Evolutionary conservation across 2,329 filamentous ascomycete genomes (phyloP).

Genomic region (Xylaria sp.): DNA sequence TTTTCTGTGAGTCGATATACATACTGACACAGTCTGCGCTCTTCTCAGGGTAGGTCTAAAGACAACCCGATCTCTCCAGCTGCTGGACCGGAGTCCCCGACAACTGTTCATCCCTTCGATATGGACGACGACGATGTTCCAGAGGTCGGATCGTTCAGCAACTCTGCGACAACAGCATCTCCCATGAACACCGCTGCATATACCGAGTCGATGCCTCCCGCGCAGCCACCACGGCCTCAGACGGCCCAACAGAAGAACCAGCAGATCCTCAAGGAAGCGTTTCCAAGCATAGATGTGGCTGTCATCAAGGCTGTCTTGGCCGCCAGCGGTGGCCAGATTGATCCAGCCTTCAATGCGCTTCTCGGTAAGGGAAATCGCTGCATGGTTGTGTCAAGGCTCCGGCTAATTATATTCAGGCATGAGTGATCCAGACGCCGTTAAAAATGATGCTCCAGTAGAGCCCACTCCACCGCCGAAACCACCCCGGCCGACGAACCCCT

Average conservation of each 20-base stretch:
- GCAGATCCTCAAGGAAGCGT: slow-evolving; percentile 86
- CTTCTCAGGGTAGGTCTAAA: slow-evolving; percentile 38
- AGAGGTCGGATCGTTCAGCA: slow-evolving; percentile 49
- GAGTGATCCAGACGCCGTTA: slow-evolving; percentile 68
- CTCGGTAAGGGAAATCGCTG: slow-evolving; percentile 53
- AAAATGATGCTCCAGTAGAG: slow-evolving; percentile 50
- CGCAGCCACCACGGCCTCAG: slow-evolving; percentile 79
- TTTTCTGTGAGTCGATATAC: not conserved
- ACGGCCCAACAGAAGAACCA: slow-evolving; percentile 80
- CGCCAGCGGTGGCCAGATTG: slow-evolving; percentile 81
- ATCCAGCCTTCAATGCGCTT: slow-evolving; percentile 92
- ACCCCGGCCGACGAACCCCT: slow-evolving; percentile 62
- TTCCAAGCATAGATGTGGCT: slow-evolving; percentile 71
- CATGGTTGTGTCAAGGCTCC: not conserved
- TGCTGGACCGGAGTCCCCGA: slow-evolving; percentile 56
- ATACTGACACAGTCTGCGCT: slow-evolving; percentile 15
- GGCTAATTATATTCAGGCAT: slow-evolving; percentile 49
- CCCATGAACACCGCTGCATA: slow-evolving; percentile 31
- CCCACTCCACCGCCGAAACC: slow-evolving; percentile 66
- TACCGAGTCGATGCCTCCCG: slow-evolving; percentile 45
- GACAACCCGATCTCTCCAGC: slow-evolving; percentile 31
- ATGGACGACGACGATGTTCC: slow-evolving; percentile 67
- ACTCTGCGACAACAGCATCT: slow-evolving; percentile 34
- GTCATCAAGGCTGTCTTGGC: slow-evolving; percentile 84
- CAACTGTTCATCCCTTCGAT: slow-evolving; percentile 59